A percentile compares a stretch with the other conserved stretches of the same genome.
Evolutionary conservation across 257 asterid species (phyloP).

Genomic region (Solanum dulcamara): DNA sequence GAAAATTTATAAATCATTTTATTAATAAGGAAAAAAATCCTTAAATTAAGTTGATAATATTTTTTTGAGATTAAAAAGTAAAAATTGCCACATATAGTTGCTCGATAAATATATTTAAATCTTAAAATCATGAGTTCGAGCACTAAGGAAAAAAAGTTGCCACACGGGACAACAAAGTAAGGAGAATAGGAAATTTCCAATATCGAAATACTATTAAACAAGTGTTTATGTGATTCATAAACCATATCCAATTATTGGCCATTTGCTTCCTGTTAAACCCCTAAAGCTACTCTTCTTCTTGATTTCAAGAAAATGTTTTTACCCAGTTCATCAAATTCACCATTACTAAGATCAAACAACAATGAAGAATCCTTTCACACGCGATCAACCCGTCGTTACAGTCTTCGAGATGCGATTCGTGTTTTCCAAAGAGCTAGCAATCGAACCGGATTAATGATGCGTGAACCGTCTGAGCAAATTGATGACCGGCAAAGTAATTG

Average conservation of each 20-base stretch:
- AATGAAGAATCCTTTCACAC: background rate
- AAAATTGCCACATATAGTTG: background rate
- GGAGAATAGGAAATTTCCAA: background rate
- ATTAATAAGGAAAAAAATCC: no score
- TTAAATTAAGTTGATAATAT: background rate
- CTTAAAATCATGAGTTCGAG: background rate
- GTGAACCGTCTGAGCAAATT: constrained; percentile 54
- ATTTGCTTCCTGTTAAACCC: background rate
- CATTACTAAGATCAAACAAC: background rate
- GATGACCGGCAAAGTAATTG: constrained; percentile 55
- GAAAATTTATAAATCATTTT: no score
- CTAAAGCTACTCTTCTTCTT: no score
- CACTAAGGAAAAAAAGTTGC: background rate
- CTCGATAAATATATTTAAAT: background rate
- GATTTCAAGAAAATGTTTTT: background rate
- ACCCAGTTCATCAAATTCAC: background rate
- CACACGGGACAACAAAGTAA: background rate
- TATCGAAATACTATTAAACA: background rate
- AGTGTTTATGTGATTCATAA: background rate
- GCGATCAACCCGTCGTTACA: constrained; percentile 37
- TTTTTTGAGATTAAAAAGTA: background rate
- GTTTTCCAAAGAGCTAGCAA: constrained; percentile 55
- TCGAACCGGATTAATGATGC: constrained; percentile 52
- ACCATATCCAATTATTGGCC: background rate
- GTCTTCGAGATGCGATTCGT: constrained; percentile 53